Conservation (phyloP, 306 rosid genomes). For the Geum urbanum region DNA sequence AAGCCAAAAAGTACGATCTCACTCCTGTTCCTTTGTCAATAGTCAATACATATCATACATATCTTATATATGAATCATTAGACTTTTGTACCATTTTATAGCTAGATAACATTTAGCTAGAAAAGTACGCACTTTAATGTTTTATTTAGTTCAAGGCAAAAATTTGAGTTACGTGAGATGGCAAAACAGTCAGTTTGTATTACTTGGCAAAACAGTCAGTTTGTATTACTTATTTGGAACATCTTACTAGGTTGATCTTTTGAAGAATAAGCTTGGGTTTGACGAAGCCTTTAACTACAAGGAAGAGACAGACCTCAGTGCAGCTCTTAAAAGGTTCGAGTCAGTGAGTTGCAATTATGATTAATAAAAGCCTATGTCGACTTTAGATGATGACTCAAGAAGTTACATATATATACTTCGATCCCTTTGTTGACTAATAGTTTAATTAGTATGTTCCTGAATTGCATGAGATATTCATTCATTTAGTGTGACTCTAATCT, state of each 20-base stretch:
- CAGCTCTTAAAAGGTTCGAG: conserved; percentile 52
- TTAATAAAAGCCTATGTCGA: background rate
- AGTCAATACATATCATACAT: too few relatives aligned
- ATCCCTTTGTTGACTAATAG: too few relatives aligned
- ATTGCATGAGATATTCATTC: background rate
- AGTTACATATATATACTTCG: too few relatives aligned
- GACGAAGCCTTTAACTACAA: conserved; percentile 66
- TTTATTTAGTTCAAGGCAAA: background rate
- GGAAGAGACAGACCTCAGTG: conserved; percentile 50
- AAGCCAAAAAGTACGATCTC: conserved; percentile 32
- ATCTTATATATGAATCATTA: background rate
- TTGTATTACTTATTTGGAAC: background rate
- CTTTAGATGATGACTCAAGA: too few relatives aligned
- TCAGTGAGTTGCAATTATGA: background rate
- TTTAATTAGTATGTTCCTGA: too few relatives aligned
- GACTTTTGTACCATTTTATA: background rate
- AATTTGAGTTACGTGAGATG: background rate
- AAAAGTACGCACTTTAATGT: background rate
- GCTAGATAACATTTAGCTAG: background rate
- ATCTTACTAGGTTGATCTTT: conserved; percentile 36
- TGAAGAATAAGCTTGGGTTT: conserved; percentile 49
- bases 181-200: background rate
- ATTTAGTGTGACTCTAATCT: background rate
- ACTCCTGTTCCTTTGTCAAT: background rate
- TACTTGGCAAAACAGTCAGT: background rate